Percentiles rank a stretch among this genome's conserved stretches.
These are phyloP conservation scores for Erythrophleum fordii DNA, from an alignment of 306 rosid genomes.

Conservation along the genomic window DNA sequence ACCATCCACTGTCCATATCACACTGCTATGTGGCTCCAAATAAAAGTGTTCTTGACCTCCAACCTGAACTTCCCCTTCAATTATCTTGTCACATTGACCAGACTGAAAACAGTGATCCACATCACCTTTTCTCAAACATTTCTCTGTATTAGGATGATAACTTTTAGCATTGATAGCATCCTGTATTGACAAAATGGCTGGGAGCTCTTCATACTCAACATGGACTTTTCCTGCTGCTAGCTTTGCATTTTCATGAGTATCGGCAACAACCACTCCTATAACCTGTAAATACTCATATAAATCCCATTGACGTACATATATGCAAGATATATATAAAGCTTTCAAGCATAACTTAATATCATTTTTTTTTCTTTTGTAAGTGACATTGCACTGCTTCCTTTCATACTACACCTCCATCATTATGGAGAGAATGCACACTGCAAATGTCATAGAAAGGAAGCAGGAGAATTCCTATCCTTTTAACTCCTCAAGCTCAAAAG, in stretches of 20 bases:
- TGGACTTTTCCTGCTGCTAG: conserved; percentile 71
- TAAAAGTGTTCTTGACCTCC: conserved; percentile 99
- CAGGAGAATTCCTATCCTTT: conserved; percentile 32
- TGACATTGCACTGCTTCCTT: conserved; percentile 5
- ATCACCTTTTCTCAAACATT: conserved; percentile 72
- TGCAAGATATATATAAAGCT: conserved; percentile 4
- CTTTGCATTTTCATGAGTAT: conserved; percentile 95
- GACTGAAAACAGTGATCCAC: conserved; percentile 83
- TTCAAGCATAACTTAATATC: conserved; percentile 14
- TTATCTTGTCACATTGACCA: conserved; percentile 73
- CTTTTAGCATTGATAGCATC: conserved; percentile 83
- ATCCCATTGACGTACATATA: neutral
- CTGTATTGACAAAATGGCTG: conserved; percentile 77
- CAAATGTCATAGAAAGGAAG: conserved; percentile 21
- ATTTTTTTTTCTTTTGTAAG: neutral
- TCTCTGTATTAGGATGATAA: conserved; percentile 80
- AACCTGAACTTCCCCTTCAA: conserved; percentile 85
- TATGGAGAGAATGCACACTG: conserved; percentile 16
- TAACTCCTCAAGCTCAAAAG: conserved; percentile 15
- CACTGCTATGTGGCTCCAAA: conserved; percentile 84
- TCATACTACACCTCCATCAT: neutral
- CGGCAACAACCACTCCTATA: conserved; percentile 93
- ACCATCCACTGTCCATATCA: conserved; percentile 88
- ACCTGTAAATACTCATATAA: conserved; percentile 54
- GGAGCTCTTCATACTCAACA: conserved; percentile 83